A percentile compares a stretch with the other conserved stretches of the same genome.
Conservation (phyloP, 2,329 filamentous ascomycete species). For the Cytospora leucostoma region DNA sequence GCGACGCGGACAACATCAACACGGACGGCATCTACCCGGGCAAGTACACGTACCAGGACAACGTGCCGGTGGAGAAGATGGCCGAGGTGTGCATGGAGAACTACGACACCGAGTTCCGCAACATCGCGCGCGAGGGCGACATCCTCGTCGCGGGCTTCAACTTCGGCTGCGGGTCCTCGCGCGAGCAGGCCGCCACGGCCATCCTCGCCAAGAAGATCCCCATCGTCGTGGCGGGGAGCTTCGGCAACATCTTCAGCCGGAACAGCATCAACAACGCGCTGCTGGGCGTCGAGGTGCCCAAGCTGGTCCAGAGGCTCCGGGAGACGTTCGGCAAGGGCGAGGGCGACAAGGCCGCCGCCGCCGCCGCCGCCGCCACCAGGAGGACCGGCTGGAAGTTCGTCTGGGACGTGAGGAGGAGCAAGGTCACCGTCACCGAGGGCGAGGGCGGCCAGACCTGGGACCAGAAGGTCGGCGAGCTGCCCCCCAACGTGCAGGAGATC, state of each 20-base stretch:
- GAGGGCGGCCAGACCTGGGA: conserved; percentile 68
- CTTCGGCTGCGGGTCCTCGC: conserved; percentile 79
- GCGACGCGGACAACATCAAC: conserved; percentile 79
- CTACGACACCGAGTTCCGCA: conserved; percentile 75
- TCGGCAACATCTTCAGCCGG: conserved; percentile 79
- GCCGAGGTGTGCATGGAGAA: conserved; percentile 91
- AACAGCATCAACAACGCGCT: conserved; percentile 82
- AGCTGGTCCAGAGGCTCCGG: conserved; percentile 65
- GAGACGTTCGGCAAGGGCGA: conserved; percentile 55
- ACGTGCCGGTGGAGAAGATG: conserved; percentile 70
- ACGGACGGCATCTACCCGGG: conserved; percentile 93
- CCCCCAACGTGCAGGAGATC: conserved; percentile 84
- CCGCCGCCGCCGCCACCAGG: conserved; percentile 63
- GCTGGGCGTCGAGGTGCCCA: conserved; percentile 70
- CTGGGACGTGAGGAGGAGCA: conserved; percentile 77
- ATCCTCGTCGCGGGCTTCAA: conserved; percentile 86
- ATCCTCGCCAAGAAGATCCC: conserved; percentile 80
- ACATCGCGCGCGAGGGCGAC: conserved; percentile 67
- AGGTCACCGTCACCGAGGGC: conserved; percentile 71
- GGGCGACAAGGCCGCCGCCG: conserved; percentile 56
- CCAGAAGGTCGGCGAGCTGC: conserved; percentile 79
- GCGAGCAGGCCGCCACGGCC: conserved; percentile 88
- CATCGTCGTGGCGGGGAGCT: conserved; percentile 77
- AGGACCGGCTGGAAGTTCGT: conserved; percentile 80
- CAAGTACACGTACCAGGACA: conserved; percentile 88